phyloP scores from a whole-genome alignment of 2,329 filamentous ascomycete genomes.

The Endothia cerciana region DNA sequence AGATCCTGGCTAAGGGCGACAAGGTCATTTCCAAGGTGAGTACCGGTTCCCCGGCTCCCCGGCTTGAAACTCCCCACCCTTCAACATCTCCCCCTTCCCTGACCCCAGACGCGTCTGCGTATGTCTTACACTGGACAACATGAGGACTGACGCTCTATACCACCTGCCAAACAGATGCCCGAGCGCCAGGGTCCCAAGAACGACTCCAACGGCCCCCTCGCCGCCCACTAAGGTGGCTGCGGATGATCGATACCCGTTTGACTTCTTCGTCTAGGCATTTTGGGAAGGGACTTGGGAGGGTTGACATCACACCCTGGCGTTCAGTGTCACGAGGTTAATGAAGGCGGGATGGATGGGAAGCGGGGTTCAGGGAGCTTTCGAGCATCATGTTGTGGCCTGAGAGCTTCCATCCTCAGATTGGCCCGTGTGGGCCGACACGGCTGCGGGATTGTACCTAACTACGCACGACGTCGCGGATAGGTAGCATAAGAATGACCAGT shows the following conservation, averaged over 20 bases:
- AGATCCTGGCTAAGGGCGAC: constrained; percentile 78
- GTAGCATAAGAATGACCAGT: constrained; percentile 14
- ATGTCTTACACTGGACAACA: neutral
- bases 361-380: neutral
- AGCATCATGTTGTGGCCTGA: neutral
- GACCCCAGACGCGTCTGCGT: neutral
- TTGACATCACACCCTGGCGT: constrained; percentile 13
- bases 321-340: constrained; percentile 17
- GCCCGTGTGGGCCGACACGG: neutral
- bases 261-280: constrained; percentile 17
- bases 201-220: constrained; percentile 51
- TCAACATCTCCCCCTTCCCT: neutral
- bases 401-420: neutral
- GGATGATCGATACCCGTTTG: constrained; percentile 26
- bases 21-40: constrained; percentile 64
- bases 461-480: constrained; percentile 5
- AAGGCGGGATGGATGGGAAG: neutral
- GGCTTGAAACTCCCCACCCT: too few relatives aligned
- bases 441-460: constrained; percentile 2
- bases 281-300: constrained; percentile 10
- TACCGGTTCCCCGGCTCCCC: too few relatives aligned
- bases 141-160: constrained; percentile 23
- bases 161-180: constrained; percentile 46
- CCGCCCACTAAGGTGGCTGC: constrained; percentile 43
- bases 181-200: constrained; percentile 58